Evolutionary conservation across 2,329 filamentous ascomycete genomes (phyloP).

Genomic region (Cytospora mali): DNA sequence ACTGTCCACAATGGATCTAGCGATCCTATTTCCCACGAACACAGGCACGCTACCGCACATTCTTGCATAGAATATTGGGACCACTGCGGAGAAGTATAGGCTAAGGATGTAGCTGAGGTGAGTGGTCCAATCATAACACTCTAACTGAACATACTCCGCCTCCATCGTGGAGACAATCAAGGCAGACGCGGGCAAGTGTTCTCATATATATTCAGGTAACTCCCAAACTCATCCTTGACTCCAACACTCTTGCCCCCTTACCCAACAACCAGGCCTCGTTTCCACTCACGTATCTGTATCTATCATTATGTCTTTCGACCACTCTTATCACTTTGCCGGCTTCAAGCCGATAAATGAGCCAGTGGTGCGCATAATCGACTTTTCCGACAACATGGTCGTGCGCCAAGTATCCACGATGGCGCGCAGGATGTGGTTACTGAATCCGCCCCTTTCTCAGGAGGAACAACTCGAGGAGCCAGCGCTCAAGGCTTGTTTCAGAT

Average conservation of each 20-base stretch:
- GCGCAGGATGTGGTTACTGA: slow-evolving; percentile 28
- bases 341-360: not conserved
- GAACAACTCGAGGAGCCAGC: slow-evolving; percentile 20
- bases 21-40: not conserved
- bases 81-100: too few relatives aligned
- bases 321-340: not conserved
- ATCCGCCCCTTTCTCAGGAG: slow-evolving; percentile 21
- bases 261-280: not conserved
- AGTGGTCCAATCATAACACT: slow-evolving; percentile 5
- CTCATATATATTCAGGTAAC: too few relatives aligned
- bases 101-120: too few relatives aligned
- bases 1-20: not conserved
- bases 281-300: not conserved
- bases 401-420: slow-evolving; percentile 26
- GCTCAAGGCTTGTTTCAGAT: slow-evolving; percentile 14
- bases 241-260: slow-evolving; percentile 6
- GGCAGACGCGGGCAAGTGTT: slow-evolving; percentile 4
- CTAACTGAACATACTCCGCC: slow-evolving; percentile 17
- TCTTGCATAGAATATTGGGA: too few relatives aligned
- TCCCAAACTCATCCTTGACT: slow-evolving; percentile 5
- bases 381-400: slow-evolving; percentile 23
- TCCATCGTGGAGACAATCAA: slow-evolving; percentile 8
- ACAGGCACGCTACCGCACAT: not conserved
- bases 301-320: not conserved
- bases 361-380: slow-evolving; percentile 18